Percentiles rank a stretch among this genome's conserved stretches.
Evolutionary conservation across 2,329 filamentous ascomycete genomes (phyloP).

Genomic region (Aspergillus terreus): DNA sequence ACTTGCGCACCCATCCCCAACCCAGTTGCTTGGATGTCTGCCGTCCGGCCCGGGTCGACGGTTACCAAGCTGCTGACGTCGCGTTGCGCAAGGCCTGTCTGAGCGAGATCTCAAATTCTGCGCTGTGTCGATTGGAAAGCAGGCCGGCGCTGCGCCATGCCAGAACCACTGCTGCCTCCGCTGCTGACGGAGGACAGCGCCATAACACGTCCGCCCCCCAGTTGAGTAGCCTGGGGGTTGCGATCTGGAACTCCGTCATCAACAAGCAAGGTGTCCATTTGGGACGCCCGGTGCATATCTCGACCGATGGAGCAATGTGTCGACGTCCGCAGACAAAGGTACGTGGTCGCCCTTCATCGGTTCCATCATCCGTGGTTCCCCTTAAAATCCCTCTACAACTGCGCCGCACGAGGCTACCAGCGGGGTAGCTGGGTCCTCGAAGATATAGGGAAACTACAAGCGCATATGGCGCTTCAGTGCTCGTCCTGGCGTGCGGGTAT

Average conservation of each 20-base stretch:
- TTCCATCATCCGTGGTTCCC: neutral
- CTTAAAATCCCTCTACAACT: slow-evolving; percentile 1
- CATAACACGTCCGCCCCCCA: no score
- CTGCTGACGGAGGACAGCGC: no score
- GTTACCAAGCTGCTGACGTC: neutral
- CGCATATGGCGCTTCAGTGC: no score
- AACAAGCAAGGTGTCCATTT: no score
- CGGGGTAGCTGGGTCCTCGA: neutral
- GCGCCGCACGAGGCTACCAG: neutral
- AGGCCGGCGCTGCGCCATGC: neutral
- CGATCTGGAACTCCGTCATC: neutral
- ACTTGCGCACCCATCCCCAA: neutral
- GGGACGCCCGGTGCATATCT: no score
- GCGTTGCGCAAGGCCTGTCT: neutral
- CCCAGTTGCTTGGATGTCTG: no score
- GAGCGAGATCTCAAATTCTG: neutral
- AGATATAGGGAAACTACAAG: neutral
- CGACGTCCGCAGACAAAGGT: neutral
- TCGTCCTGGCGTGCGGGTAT: neutral
- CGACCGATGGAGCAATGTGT: no score
- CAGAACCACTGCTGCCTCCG: neutral
- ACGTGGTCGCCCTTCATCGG: neutral
- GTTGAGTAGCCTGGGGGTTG: neutral
- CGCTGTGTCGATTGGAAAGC: neutral
- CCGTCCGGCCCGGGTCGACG: neutral